phyloP scores from a whole-genome alignment of 345 rosid species.

The Bruguiera parviflora region DNA sequence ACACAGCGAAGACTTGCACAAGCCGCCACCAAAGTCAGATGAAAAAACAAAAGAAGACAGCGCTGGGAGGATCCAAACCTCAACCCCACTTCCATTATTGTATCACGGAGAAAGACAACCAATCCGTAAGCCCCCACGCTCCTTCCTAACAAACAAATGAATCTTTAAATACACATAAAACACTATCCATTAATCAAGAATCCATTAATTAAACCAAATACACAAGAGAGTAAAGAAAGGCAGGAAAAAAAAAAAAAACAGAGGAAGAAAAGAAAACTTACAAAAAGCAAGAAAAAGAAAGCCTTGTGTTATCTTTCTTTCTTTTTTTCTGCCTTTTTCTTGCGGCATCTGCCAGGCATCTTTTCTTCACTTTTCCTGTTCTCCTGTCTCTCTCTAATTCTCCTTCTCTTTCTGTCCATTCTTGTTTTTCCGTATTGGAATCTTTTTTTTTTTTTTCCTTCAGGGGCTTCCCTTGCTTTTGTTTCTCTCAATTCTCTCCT shows the following conservation, averaged over 20 bases:
- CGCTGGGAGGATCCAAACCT: slow-evolving; percentile 59
- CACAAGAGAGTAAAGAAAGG: background rate
- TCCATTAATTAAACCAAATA: background rate
- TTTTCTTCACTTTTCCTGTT: slow-evolving; percentile 38
- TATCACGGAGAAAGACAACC: slow-evolving; percentile 10
- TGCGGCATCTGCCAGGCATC: slow-evolving; percentile 63
- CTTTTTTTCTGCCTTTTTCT: slow-evolving; percentile 18
- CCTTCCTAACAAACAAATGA: background rate
- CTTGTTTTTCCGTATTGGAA: slow-evolving; percentile 28
- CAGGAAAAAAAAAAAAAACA: background rate
- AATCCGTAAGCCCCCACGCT: background rate
- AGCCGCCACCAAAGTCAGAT: background rate
- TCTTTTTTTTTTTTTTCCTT: slow-evolving; percentile 17
- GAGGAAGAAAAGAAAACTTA: slow-evolving; percentile 16
- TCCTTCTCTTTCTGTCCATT: slow-evolving; percentile 3
- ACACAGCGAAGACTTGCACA: background rate
- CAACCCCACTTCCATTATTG: slow-evolving; percentile 48
- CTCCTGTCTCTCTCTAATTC: slow-evolving; percentile 8
- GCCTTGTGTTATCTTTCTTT: slow-evolving; percentile 5
- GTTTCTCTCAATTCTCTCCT: slow-evolving; percentile 16
- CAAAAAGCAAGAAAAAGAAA: slow-evolving; percentile 44
- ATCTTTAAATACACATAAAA: background rate
- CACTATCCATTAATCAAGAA: background rate
- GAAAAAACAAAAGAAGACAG: slow-evolving; percentile 30
- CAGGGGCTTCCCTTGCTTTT: slow-evolving; percentile 12